A percentile compares a stretch with the other conserved stretches of the same genome.
phyloP scores from a whole-genome alignment of 2,329 filamentous ascomycete genomes.

The Furcasterigmium furcatum region DNA sequence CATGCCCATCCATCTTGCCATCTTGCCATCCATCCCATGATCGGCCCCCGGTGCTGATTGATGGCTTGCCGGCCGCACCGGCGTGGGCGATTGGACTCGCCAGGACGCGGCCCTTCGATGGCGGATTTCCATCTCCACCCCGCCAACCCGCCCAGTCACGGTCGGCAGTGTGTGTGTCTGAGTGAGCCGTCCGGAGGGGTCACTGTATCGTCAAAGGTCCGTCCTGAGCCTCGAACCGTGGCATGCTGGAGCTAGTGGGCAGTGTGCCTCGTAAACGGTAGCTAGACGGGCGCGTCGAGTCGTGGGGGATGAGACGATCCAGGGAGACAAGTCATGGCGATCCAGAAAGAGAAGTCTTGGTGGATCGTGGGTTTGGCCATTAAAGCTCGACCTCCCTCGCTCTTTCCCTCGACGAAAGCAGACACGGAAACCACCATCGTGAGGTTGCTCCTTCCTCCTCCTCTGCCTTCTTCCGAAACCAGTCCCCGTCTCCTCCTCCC shows the following conservation, averaged over 20 bases:
- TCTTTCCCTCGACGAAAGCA: not conserved
- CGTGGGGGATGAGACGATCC: not conserved
- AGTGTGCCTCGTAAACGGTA: not conserved
- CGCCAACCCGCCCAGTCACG: not conserved
- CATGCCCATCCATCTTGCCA: not conserved
- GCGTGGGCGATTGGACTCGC: not conserved
- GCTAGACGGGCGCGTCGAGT: too few species aligned
- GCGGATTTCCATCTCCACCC: not conserved
- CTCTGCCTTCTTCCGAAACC: not conserved
- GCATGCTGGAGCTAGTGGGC: not conserved
- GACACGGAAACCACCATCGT: not conserved
- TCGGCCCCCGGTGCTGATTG: too few species aligned
- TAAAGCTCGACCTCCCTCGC: not conserved
- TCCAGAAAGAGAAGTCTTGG: not conserved
- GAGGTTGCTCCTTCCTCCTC: not conserved
- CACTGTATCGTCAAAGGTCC: not conserved
- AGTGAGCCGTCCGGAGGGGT: not conserved
- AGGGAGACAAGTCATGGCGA: not conserved
- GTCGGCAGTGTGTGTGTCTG: too few species aligned
- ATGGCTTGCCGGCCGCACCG: too few species aligned
- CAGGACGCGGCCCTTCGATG: not conserved
- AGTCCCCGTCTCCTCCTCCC: too few species aligned
- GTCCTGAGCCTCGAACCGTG: not conserved
- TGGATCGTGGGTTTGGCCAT: not conserved
- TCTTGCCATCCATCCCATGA: not conserved